phyloP scores from a whole-genome alignment of 2,329 filamentous ascomycete species.

The Fusarium equiseti region DNA sequence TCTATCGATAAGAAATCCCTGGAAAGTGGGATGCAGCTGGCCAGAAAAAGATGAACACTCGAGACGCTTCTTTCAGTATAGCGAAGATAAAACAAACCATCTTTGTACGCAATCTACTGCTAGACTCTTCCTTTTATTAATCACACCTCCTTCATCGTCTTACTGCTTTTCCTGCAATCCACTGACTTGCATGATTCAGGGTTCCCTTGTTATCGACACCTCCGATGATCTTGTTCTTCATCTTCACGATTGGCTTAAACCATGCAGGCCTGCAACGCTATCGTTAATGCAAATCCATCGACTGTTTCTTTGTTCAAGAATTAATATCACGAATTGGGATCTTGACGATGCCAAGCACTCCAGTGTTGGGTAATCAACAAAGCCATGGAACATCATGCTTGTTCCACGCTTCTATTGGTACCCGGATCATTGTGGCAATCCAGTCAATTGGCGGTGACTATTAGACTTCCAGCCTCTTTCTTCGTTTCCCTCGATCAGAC shows the following conservation, averaged over 20 bases:
- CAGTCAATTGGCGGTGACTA: slow-evolving; percentile 14
- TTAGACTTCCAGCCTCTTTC: slow-evolving; percentile 39
- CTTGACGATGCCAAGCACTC: slow-evolving; percentile 5
- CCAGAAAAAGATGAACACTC: slow-evolving; percentile 24
- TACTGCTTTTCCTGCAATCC: slow-evolving; percentile 6
- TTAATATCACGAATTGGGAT: slow-evolving; percentile 8
- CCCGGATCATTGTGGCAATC: slow-evolving; percentile 24
- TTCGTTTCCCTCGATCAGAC: slow-evolving; percentile 18
- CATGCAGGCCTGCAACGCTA: slow-evolving; percentile 5
- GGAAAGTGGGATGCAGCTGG: background rate
- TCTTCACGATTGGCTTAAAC: slow-evolving; percentile 12
- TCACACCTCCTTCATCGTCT: background rate
- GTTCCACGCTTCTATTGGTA: slow-evolving; percentile 21
- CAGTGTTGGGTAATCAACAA: slow-evolving; percentile 17
- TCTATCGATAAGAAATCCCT: slow-evolving; percentile 39
- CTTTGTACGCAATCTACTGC: background rate
- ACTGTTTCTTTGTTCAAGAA: background rate
- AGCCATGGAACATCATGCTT: slow-evolving; percentile 10
- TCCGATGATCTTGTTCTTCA: slow-evolving; percentile 24
- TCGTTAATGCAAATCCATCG: slow-evolving; percentile 4
- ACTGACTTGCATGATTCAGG: slow-evolving; percentile 26
- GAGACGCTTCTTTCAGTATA: background rate
- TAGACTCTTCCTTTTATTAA: background rate
- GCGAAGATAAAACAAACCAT: slow-evolving; percentile 5
- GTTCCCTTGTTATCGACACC: slow-evolving; percentile 21